phyloP scores from a whole-genome alignment of 2,329 filamentous ascomycete genomes.

The Raffaelea deltoideospora region DNA sequence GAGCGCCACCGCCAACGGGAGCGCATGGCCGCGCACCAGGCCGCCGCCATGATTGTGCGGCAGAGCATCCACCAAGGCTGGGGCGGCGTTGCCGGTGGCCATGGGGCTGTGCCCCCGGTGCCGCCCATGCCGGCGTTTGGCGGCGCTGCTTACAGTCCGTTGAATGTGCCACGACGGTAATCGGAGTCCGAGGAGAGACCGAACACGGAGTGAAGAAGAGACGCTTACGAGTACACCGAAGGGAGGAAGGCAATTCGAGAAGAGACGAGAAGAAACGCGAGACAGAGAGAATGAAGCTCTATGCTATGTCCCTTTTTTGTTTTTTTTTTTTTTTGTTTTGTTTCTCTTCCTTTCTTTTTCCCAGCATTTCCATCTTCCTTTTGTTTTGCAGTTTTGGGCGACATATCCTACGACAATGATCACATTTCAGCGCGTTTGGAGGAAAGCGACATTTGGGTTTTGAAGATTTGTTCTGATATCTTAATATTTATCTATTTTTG shows the following conservation, averaged over 20 bases:
- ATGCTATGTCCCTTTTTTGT: not conserved
- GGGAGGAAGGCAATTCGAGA: not conserved
- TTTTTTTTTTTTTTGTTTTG: not conserved
- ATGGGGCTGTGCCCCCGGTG: too few species aligned
- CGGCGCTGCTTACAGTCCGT: slow-evolving; percentile 25
- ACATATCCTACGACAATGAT: too few species aligned
- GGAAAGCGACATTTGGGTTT: too few species aligned
- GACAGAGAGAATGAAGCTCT: not conserved
- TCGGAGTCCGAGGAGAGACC: not conserved
- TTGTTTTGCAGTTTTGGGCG: too few species aligned
- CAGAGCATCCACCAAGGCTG: slow-evolving; percentile 59
- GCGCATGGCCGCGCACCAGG: slow-evolving; percentile 73
- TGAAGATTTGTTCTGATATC: too few species aligned
- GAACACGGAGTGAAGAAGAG: not conserved
- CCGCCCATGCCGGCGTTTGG: slow-evolving; percentile 24
- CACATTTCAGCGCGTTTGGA: too few species aligned
- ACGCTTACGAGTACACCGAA: not conserved
- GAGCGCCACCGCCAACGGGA: slow-evolving; percentile 91
- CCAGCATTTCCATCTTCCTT: not conserved
- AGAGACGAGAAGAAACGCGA: not conserved
- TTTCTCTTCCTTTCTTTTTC: not conserved
- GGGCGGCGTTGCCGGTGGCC: too few species aligned
- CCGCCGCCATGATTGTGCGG: slow-evolving; percentile 85
- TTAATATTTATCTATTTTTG: too few species aligned
- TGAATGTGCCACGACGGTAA: slow-evolving; percentile 32